Conservation (phyloP, 139 green algal genomes). For the Coelastrella sp. region DNA sequence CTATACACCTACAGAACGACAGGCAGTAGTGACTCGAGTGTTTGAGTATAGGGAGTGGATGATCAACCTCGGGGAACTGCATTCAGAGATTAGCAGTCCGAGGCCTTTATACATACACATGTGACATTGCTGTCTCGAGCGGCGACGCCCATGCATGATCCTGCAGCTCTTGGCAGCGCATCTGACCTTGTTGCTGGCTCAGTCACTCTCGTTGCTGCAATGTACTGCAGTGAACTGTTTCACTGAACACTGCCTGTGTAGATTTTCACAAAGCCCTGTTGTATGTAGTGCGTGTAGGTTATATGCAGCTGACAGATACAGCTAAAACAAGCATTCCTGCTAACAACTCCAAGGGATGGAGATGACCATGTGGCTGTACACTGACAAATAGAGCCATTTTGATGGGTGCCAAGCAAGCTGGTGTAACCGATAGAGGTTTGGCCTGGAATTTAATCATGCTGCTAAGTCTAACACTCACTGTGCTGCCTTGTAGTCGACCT, state of each 20-base stretch:
- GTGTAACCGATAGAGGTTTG: not conserved
- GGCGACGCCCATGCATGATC: not conserved
- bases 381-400: too few species aligned
- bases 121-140: too few species aligned
- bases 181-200: not conserved
- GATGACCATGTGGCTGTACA: too few species aligned
- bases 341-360: too few species aligned
- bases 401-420: too few species aligned
- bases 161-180: not conserved
- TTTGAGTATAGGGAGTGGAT: not conserved
- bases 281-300: too few species aligned
- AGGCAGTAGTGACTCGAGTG: not conserved
- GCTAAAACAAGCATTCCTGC: too few species aligned
- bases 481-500: slow-evolving; percentile 28
- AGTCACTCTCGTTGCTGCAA: not conserved
- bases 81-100: not conserved
- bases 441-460: not conserved
- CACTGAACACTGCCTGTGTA: too few species aligned
- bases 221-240: too few species aligned
- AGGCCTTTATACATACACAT: not conserved
- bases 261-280: too few species aligned
- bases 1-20: slow-evolving; percentile 23
- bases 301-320: too few species aligned
- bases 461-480: not conserved
- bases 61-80: not conserved